Evolutionary conservation across 2,329 filamentous ascomycete genomes (phyloP).

Genomic region (Beauveria sp.): DNA sequence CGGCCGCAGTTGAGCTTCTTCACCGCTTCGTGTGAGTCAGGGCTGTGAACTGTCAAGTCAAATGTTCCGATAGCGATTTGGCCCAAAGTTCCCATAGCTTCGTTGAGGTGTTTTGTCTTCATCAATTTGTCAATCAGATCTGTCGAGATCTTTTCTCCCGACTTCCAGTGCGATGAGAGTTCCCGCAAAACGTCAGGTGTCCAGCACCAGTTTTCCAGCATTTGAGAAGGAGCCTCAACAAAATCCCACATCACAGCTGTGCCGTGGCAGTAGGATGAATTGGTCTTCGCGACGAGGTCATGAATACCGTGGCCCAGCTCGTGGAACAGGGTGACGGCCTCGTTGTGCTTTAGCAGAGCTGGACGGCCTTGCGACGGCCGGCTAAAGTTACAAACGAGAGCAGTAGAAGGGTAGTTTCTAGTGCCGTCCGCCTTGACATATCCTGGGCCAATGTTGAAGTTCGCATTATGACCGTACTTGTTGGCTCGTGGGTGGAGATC

Average conservation of each 20-base stretch:
- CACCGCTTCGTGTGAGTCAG: slow-evolving; percentile 59
- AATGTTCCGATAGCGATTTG: slow-evolving; percentile 78
- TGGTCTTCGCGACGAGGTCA: slow-evolving; percentile 55
- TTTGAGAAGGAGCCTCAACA: slow-evolving; percentile 64
- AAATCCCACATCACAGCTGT: slow-evolving; percentile 61
- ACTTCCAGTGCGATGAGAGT: slow-evolving; percentile 67
- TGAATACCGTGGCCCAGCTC: slow-evolving; percentile 67
- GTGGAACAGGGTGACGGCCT: slow-evolving; percentile 78
- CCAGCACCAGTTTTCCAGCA: slow-evolving; percentile 75
- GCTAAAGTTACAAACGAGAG: slow-evolving; percentile 78
- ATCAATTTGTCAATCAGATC: slow-evolving; percentile 68
- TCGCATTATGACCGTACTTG: slow-evolving; percentile 80
- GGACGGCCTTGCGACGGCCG: slow-evolving; percentile 72
- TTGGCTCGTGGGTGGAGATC: slow-evolving; percentile 73
- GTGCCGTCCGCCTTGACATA: slow-evolving; percentile 60
- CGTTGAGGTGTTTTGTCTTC: slow-evolving; percentile 73
- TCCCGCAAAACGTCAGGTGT: slow-evolving; percentile 55
- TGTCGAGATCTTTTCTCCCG: slow-evolving; percentile 62
- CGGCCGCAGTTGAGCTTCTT: slow-evolving; percentile 57
- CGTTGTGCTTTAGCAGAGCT: slow-evolving; percentile 72
- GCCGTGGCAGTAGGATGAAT: slow-evolving; percentile 60
- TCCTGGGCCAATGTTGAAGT: slow-evolving; percentile 73
- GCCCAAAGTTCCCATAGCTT: slow-evolving; percentile 67
- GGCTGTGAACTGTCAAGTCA: slow-evolving; percentile 74
- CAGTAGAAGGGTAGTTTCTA: slow-evolving; percentile 68